These are phyloP conservation scores for Lodderomyces pseudojiufengensis DNA, from an alignment of 1,139 yeast genomes.

Conservation along the genomic window DNA sequence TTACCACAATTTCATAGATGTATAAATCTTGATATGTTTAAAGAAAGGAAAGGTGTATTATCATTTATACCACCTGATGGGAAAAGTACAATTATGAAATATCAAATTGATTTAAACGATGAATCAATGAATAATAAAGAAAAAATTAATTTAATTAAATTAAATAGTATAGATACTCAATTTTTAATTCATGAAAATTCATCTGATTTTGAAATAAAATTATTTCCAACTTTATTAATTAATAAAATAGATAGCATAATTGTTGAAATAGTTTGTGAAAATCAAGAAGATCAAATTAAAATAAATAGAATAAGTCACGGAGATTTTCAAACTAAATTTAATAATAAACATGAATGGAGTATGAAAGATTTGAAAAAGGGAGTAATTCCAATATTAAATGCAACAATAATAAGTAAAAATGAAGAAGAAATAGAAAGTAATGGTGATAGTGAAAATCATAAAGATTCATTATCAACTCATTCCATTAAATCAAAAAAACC, in stretches of 20 bases:
- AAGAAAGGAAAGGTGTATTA: slow-evolving; percentile 35
- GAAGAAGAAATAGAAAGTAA: slow-evolving; percentile 12
- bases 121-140: slow-evolving; percentile 11
- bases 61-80: slow-evolving; percentile 92
- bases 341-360: slow-evolving; percentile 68
- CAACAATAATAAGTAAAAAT: slow-evolving; percentile 27
- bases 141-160: slow-evolving; percentile 40
- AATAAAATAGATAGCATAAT: slow-evolving; percentile 54
- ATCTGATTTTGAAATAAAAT: slow-evolving; percentile 74
- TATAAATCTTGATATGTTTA: slow-evolving; percentile 48
- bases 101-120: slow-evolving; percentile 50
- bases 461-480: slow-evolving; percentile 2
- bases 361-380: slow-evolving; percentile 63
- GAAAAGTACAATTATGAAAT: slow-evolving; percentile 57
- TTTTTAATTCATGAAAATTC: slow-evolving; percentile 56
- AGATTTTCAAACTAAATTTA: slow-evolving; percentile 54
- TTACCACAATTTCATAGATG: slow-evolving; percentile 60
- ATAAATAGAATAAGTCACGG: slow-evolving; percentile 67
- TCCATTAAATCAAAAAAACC: slow-evolving; percentile 35
- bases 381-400: slow-evolving; percentile 66
- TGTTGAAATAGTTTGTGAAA: slow-evolving; percentile 44
- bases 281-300: slow-evolving; percentile 23
- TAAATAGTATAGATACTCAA: slow-evolving; percentile 56
- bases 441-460: slow-evolving; percentile 5
- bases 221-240: slow-evolving; percentile 54